These are phyloP conservation scores for Salix arbutifolia DNA, from an alignment of 345 rosid species.

Conservation along the genomic window DNA sequence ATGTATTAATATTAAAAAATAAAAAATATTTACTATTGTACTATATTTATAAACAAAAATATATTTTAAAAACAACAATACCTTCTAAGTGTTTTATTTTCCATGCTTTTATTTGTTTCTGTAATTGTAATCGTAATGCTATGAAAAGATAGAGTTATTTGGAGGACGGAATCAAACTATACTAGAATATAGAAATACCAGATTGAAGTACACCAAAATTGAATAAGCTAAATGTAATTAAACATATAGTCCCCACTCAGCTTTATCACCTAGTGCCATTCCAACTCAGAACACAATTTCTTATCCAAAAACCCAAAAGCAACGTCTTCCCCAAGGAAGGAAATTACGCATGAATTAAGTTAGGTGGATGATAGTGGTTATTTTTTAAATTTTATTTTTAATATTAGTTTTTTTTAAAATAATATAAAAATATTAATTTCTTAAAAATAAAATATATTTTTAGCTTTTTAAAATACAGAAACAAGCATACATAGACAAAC, in stretches of 20 bases:
- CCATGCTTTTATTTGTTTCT: too few relatives aligned
- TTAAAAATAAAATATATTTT: too few relatives aligned
- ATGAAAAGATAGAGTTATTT: not conserved
- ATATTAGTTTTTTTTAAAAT: too few relatives aligned
- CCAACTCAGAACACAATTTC: not conserved
- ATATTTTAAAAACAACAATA: too few relatives aligned
- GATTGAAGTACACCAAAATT: not conserved
- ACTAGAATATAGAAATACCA: not conserved
- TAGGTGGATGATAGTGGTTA: too few relatives aligned
- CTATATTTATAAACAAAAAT: too few relatives aligned
- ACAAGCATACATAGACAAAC: not conserved
- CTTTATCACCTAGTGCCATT: not conserved
- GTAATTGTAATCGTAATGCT: not conserved
- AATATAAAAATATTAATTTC: too few relatives aligned
- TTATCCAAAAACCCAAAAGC: not conserved
- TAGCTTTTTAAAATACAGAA: too few relatives aligned
- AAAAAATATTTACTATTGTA: too few relatives aligned
- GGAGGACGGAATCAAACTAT: not conserved
- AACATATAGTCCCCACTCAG: not conserved
- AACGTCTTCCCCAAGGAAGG: not conserved
- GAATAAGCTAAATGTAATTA: not conserved
- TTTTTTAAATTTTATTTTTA: too few relatives aligned
- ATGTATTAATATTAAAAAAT: too few relatives aligned
- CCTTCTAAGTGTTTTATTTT: too few relatives aligned
- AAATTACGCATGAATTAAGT: not conserved